A percentile compares a stretch with the other conserved stretches of the same genome.
Conservation (phyloP, 768 basidiomycete species). For the Naganishia friedmannii region DNA sequence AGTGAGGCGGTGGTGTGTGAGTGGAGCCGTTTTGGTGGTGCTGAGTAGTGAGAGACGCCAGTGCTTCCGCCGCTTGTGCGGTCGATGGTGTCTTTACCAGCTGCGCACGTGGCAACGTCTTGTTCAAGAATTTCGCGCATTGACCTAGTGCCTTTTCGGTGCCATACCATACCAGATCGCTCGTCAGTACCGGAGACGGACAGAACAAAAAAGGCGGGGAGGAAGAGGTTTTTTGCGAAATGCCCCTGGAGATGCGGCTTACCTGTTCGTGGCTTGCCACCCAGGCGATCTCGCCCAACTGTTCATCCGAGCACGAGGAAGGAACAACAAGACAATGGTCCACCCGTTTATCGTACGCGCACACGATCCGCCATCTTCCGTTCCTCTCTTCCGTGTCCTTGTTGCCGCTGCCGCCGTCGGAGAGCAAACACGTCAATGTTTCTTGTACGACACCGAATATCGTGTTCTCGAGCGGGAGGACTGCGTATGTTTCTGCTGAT, state of each 20-base stretch:
- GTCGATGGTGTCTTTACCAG: slow-evolving; percentile 39
- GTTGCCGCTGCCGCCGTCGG: too few relatives aligned
- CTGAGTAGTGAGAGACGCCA: neutral
- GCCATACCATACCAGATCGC: neutral
- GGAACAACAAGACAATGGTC: slow-evolving; percentile 43
- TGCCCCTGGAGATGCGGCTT: slow-evolving; percentile 17
- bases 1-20: too few relatives aligned
- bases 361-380: slow-evolving; percentile 33
- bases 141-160: slow-evolving; percentile 46
- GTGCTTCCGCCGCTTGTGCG: slow-evolving; percentile 43
- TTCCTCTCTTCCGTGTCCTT: neutral
- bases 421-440: slow-evolving; percentile 39
- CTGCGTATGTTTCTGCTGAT: slow-evolving; percentile 32
- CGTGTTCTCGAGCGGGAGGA: slow-evolving; percentile 49
- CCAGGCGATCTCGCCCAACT: slow-evolving; percentile 41
- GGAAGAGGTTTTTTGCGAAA: too few relatives aligned
- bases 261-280: slow-evolving; percentile 51
- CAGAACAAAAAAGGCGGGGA: too few relatives aligned
- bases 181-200: too few relatives aligned
- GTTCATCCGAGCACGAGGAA: slow-evolving; percentile 31
- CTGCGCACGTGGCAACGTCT: slow-evolving; percentile 37
- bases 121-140: slow-evolving; percentile 41
- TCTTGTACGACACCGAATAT: slow-evolving; percentile 48
- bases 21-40: neutral
- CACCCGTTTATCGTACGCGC: slow-evolving; percentile 38